phyloP scores from a whole-genome alignment of 805 yeast species.

The Kockiozyma suomiensis region DNA sequence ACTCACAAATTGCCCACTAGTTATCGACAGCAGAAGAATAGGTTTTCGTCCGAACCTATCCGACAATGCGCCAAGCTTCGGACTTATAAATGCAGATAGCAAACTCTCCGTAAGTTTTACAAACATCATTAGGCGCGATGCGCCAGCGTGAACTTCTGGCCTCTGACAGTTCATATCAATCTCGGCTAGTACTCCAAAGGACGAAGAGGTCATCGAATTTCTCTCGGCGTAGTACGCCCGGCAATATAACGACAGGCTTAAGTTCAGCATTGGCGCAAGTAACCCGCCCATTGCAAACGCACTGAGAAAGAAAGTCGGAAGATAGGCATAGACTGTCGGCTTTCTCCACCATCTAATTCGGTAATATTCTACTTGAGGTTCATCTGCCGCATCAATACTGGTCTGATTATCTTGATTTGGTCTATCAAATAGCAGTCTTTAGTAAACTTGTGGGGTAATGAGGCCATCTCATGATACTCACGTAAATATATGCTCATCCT shows the following conservation, averaged over 20 bases:
- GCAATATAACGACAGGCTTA: constrained; percentile 14
- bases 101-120: neutral
- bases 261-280: constrained; percentile 17
- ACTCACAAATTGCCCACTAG: constrained; percentile 8
- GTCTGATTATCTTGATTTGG: neutral
- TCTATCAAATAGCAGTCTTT: too few relatives aligned
- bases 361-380: neutral
- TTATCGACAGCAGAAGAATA: neutral
- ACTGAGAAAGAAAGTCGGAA: constrained; percentile 12
- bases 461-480: neutral
- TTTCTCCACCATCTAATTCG: constrained; percentile 1
- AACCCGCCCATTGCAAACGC: constrained; percentile 22
- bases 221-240: constrained; percentile 18
- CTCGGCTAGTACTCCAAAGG: neutral
- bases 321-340: constrained; percentile 12
- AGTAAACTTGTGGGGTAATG: neutral
- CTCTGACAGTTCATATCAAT: constrained; percentile 16
- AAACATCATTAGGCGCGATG: constrained; percentile 12
- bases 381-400: too few relatives aligned
- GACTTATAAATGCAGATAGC: constrained; percentile 13
- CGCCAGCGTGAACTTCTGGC: constrained; percentile 19
- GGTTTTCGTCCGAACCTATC: constrained; percentile 28
- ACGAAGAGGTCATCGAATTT: neutral
- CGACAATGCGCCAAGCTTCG: constrained; percentile 25
- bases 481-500: neutral